Percentiles rank a stretch among this genome's conserved stretches.
Conservation (phyloP, 2,329 filamentous ascomycete genomes). For the Sporothrix humicola region DNA sequence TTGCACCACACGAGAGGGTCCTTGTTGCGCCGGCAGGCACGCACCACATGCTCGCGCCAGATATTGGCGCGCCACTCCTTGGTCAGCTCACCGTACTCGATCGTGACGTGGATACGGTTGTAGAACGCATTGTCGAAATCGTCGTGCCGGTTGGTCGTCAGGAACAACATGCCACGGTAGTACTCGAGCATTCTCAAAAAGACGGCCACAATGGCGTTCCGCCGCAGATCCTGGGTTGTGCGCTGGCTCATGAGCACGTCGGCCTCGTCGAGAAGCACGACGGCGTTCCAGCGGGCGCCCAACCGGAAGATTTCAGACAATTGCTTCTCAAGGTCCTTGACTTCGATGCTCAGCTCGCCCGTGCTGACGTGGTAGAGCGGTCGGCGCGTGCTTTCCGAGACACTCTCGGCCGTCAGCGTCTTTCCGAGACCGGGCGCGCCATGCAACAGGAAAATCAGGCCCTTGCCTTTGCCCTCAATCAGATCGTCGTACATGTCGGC, state of each 20-base stretch:
- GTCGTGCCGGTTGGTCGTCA: constrained; percentile 52
- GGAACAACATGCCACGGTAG: constrained; percentile 47
- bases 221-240: constrained; percentile 44
- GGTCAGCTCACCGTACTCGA: constrained; percentile 45
- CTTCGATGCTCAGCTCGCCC: constrained; percentile 73
- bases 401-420: constrained; percentile 45
- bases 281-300: constrained; percentile 73
- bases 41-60: constrained; percentile 27
- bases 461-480: constrained; percentile 30
- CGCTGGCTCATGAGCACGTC: constrained; percentile 47
- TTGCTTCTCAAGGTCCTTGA: constrained; percentile 67
- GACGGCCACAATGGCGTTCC: constrained; percentile 45
- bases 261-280: constrained; percentile 74
- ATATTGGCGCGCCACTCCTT: constrained; percentile 26
- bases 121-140: constrained; percentile 51
- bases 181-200: constrained; percentile 49
- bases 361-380: constrained; percentile 62
- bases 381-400: constrained; percentile 56
- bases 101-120: constrained; percentile 47
- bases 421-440: constrained; percentile 29
- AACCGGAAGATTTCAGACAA: constrained; percentile 74
- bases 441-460: constrained; percentile 28
- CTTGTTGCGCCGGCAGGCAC: constrained; percentile 27
- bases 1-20: constrained; percentile 15
- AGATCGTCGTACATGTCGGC: constrained; percentile 28